Base-by-base conservation (phyloP, 2,329 filamentous ascomycete genomes). In the Clonostachys byssicola region DNA sequence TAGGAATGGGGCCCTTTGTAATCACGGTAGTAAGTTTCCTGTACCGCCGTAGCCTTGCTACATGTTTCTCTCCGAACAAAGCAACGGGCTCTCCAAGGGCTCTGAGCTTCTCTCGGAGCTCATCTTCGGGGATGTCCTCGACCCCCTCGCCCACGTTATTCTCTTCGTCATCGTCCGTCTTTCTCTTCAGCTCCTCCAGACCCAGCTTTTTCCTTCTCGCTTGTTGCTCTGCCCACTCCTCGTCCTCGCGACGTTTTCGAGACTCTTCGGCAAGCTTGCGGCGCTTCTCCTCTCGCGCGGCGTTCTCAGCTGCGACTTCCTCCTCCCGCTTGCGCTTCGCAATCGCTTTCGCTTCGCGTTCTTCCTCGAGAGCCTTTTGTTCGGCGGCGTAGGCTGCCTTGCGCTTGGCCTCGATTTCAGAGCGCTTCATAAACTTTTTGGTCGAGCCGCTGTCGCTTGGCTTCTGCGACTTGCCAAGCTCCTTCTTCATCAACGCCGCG, bases 301-400 rank as follows among this genome's bases (percentile, higher is more conserved):
- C 79, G 53, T 81, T 80, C 53, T 86, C 85, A 20, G 83, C 79
- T 3, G 84, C 83, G 48, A 88, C 87, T 23, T 96, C 92, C 35
- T 96, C 92, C 46, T 97, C 92, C 20, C 83, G 80, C 66, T 95
- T 94, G 56, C 92, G 88, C 71, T 97, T 97, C 56, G 86, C 84
- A 2, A 80, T 78, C 1, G 81, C 73, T 53, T 83, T 85, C 51
- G 86, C 81, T 49, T 83, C 74, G 30, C 89, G 88, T 59, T 89
- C 84, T 38, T 75, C 77, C 56, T 91, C 88, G 45, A 89, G 73
- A 5, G 80, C 80, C 53, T 83, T 81, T 65, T 97, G 92, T 58
- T 95, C 90, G 13, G 86, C 86, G 2, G 83, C 73, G 70, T 99
- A 99, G 51, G 85, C 82, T 38, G 84, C 86, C 60, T 88, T 75